Evolutionary conservation across 176 grass and related monocot genomes (phyloP).

Genomic region (Pontederia crassipes): DNA sequence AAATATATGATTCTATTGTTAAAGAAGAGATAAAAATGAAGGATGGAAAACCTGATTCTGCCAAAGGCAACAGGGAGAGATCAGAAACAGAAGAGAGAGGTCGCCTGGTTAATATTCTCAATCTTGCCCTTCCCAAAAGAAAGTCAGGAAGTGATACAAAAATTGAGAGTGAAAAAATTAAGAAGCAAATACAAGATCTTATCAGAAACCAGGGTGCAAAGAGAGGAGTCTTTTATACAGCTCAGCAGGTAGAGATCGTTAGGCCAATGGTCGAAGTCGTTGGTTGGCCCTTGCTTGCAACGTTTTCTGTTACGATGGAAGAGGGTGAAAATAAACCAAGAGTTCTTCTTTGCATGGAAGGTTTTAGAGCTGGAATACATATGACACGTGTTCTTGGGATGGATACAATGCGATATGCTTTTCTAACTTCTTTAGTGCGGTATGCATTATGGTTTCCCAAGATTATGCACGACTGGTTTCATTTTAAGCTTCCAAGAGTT

Average conservation of each 20-base stretch:
- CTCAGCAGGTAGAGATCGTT: conserved; percentile 86
- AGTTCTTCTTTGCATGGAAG: conserved; percentile 97
- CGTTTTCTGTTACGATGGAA: conserved; percentile 99
- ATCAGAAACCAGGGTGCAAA: conserved; percentile 84
- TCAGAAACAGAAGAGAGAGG: conserved; percentile 74
- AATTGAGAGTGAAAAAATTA: conserved; percentile 82
- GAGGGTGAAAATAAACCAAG: conserved; percentile 95
- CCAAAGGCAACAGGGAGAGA: conserved; percentile 39
- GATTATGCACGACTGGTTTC: background rate
- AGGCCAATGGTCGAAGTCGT: conserved; percentile 99
- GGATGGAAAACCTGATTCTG: conserved; percentile 31
- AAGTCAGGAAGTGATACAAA: conserved; percentile 82
- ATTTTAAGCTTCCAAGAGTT: background rate
- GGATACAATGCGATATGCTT: conserved; percentile 99
- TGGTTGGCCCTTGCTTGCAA: conserved; percentile 94
- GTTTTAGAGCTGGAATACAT: conserved; percentile 93
- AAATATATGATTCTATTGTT: conserved; percentile 98
- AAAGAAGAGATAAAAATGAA: conserved; percentile 98
- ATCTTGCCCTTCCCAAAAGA: conserved; percentile 84
- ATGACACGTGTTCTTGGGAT: conserved; percentile 96
- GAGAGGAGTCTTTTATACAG: conserved; percentile 80
- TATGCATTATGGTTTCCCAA: conserved; percentile 9
- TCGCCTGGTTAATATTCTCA: conserved; percentile 78
- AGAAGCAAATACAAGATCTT: conserved; percentile 75
- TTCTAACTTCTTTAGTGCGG: conserved; percentile 96